phyloP scores from a whole-genome alignment of 805 yeast species.

The Candida sakaeoensis region DNA sequence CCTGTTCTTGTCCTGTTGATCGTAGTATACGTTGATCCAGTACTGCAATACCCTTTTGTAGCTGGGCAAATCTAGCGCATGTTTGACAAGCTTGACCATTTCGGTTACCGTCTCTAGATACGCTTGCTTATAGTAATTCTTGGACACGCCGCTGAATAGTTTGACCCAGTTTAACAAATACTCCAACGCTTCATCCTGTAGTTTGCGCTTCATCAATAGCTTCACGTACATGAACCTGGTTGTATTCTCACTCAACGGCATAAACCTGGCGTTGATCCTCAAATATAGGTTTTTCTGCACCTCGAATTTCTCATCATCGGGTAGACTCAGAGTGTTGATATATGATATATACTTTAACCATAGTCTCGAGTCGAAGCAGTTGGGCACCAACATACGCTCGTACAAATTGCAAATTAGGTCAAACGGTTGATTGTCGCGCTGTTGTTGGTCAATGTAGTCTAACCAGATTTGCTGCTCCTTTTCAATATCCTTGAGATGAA shows the following conservation, averaged over 20 bases:
- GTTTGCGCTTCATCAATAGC: constrained; percentile 18
- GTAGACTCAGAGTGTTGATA: constrained; percentile 28
- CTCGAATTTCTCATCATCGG: constrained; percentile 19
- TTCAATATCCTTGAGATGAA: constrained; percentile 26
- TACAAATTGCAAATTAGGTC: constrained; percentile 47
- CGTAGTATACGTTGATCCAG: constrained; percentile 4
- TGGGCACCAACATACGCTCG: constrained; percentile 71
- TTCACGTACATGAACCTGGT: constrained; percentile 24
- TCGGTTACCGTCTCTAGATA: constrained; percentile 15
- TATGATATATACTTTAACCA: constrained; percentile 71
- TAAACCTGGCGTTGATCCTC: constrained; percentile 43
- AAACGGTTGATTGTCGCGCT: constrained; percentile 19
- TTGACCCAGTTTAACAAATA: constrained; percentile 24
- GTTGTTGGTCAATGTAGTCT: constrained; percentile 56
- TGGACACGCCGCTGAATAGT: constrained; percentile 18
- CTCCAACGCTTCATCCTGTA: constrained; percentile 21
- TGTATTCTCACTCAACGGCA: constrained; percentile 26
- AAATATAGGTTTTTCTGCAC: constrained; percentile 44
- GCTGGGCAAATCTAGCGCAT: background rate
- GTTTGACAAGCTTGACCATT: constrained; percentile 7
- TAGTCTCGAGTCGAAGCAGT: constrained; percentile 52
- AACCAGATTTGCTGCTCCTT: constrained; percentile 55
- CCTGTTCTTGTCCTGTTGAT: constrained; percentile 9
- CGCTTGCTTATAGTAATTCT: constrained; percentile 14
- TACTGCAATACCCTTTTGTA: background rate